phyloP scores from a whole-genome alignment of 2,329 filamentous ascomycete genomes.

The Scopulariopsis brevicaulis region DNA sequence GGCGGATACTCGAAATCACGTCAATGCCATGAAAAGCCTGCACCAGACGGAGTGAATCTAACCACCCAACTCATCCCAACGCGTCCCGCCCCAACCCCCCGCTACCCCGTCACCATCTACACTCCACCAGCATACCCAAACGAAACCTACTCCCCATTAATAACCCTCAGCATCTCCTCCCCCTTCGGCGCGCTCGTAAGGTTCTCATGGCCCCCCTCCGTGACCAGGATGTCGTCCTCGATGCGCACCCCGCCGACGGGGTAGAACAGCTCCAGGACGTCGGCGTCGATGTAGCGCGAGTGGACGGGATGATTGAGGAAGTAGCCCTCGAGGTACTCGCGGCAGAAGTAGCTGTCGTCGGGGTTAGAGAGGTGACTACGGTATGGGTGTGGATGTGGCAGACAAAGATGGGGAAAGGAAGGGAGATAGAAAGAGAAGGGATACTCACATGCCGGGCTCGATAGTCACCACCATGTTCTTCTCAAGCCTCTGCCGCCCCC shows the following conservation, averaged over 20 bases:
- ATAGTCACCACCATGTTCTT: slow-evolving; percentile 65
- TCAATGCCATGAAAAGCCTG: too few species aligned
- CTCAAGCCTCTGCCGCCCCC: slow-evolving; percentile 29
- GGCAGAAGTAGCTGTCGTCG: slow-evolving; percentile 55
- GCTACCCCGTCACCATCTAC: background rate
- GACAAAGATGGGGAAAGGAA: background rate
- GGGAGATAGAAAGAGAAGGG: background rate
- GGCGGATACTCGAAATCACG: too few species aligned
- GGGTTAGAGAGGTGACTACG: background rate
- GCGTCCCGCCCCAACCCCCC: background rate
- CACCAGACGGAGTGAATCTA: too few species aligned
- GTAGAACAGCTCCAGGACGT: slow-evolving; percentile 58
- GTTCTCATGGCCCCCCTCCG: slow-evolving; percentile 68
- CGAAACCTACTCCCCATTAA: slow-evolving; percentile 24
- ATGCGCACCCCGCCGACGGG: slow-evolving; percentile 81
- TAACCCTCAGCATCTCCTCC: slow-evolving; percentile 54
- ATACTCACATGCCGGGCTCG: slow-evolving; percentile 57
- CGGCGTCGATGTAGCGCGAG: slow-evolving; percentile 51
- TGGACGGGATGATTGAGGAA: slow-evolving; percentile 49
- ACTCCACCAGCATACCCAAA: background rate
- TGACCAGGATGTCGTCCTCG: slow-evolving; percentile 82
- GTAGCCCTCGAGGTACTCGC: slow-evolving; percentile 60
- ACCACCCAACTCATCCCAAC: too few species aligned
- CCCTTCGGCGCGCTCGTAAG: slow-evolving; percentile 71
- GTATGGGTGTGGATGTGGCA: background rate